Percentiles rank a stretch among this genome's conserved stretches.
These are phyloP conservation scores for Picocystis salinarum DNA, from an alignment of 139 green algal species.

Conservation along the genomic window DNA sequence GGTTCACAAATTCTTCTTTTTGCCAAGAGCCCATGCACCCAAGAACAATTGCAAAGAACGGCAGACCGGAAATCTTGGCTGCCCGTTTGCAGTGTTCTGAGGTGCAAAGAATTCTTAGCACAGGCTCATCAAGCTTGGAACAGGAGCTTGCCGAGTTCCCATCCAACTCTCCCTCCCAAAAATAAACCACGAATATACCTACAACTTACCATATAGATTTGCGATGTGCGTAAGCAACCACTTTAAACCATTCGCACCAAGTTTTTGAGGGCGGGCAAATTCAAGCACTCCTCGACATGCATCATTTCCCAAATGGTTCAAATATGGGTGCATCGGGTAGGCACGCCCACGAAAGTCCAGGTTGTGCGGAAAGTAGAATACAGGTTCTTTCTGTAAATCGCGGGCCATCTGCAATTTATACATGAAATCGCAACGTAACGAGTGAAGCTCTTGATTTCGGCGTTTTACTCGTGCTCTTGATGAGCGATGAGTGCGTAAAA, in stretches of 20 bases:
- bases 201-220: constrained; percentile 74
- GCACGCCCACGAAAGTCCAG: constrained; percentile 85
- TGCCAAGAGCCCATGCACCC: too few species aligned
- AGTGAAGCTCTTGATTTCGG: constrained; percentile 24
- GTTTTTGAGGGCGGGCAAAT: too few species aligned
- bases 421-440: constrained; percentile 31
- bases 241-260: too few species aligned
- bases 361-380: constrained; percentile 81
- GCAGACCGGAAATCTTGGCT: too few species aligned
- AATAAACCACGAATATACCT: too few species aligned
- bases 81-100: too few species aligned
- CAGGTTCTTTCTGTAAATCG: constrained; percentile 24
- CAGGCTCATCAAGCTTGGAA: too few species aligned
- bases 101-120: too few species aligned
- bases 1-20: too few species aligned
- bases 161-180: too few species aligned
- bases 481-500: neutral
- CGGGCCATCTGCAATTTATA: constrained; percentile 33
- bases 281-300: constrained; percentile 59
- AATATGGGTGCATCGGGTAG: constrained; percentile 84
- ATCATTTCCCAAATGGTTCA: constrained; percentile 87
- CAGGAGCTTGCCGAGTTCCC: too few species aligned
- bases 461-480: neutral
- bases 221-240: constrained; percentile 55
- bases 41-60: too few species aligned